Conservation (phyloP, 169 alveolate genomes). For the Blepharisma undulans region DNA sequence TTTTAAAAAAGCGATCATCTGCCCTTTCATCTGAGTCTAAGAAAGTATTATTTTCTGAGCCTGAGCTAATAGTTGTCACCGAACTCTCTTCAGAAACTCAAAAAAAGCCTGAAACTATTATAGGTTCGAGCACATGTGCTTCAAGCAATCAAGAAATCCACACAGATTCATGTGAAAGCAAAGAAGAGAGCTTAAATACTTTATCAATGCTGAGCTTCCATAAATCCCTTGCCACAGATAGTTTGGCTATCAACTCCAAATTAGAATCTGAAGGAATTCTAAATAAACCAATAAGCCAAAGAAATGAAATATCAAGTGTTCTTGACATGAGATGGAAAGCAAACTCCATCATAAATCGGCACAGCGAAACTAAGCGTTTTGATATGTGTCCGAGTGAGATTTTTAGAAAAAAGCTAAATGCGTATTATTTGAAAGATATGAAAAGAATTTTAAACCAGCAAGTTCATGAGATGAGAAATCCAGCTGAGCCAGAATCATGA, state of each 20-base stretch:
- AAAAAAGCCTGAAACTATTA: background rate
- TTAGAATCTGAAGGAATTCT: conserved; percentile 16
- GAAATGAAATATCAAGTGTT: background rate
- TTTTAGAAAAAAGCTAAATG: conserved; percentile 15
- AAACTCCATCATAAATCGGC: background rate
- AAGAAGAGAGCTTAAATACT: background rate
- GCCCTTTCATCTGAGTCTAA: background rate
- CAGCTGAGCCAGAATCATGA: background rate
- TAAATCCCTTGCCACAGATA: background rate
- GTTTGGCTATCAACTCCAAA: background rate
- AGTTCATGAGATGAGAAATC: background rate
- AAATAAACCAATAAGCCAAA: background rate
- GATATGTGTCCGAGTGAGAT: background rate
- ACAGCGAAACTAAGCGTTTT: background rate
- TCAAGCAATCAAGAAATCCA: background rate
- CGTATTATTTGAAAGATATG: background rate
- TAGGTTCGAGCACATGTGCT: background rate
- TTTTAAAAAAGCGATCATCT: background rate
- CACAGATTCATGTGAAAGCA: background rate
- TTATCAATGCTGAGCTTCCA: conserved; percentile 3
- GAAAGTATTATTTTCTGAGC: conserved; percentile 1
- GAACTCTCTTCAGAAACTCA: background rate
- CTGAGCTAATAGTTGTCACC: background rate
- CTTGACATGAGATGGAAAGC: conserved; percentile 8
- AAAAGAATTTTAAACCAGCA: background rate